Base-by-base conservation (phyloP, 2,329 filamentous ascomycete species). In the Phoma sp. region DNA sequence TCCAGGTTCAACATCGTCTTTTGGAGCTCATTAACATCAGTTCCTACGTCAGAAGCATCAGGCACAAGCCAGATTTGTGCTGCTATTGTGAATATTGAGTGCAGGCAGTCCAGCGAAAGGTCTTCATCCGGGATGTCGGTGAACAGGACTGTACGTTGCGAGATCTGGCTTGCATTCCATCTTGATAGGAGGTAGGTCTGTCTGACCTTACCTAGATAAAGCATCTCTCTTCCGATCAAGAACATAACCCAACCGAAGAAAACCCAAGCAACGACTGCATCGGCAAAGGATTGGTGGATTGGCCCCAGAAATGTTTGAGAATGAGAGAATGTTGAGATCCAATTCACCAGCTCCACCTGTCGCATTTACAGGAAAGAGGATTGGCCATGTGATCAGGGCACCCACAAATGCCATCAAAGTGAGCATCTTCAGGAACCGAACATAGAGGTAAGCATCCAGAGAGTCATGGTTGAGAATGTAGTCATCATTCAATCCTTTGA, bases 121-220 rank as follows among this genome's bases (percentile, higher is more conserved):
- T 98, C 81, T 47, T 91, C 84, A 52, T 88, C 85, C 14, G 86
- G 83, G 61, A 95, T 96, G 7, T 86, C 79, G 22, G 86, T 78
- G 3, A 96, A 92, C 9, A 99, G 85, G 1, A 97, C 89, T 1
- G 92, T 97, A 50, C 91, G 87, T 2, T 92, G 93, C 2, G 93
- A 97, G 41, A 97, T 86, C 54, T 93, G 89, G 67, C 87, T 89
- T 47, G 91, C 84, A 71, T 96, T 96, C 43, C 90, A 81, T 8
- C 91, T 91, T 9, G 91, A 92, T 49, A 96, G 84, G 38, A 95
- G 84, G 76, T 95, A 96, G 0, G 93, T 93, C 76, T 97, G 93
- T 60, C 93, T 89, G 46, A 97, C 77, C 68, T 96, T 96, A 79
- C 96, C 89, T 76, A 91, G 96, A 82, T 88, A 96, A 65, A 97